Evolutionary conservation across 164 flowering plant species (phyloP).

Genomic region (Protea cynaroides): DNA sequence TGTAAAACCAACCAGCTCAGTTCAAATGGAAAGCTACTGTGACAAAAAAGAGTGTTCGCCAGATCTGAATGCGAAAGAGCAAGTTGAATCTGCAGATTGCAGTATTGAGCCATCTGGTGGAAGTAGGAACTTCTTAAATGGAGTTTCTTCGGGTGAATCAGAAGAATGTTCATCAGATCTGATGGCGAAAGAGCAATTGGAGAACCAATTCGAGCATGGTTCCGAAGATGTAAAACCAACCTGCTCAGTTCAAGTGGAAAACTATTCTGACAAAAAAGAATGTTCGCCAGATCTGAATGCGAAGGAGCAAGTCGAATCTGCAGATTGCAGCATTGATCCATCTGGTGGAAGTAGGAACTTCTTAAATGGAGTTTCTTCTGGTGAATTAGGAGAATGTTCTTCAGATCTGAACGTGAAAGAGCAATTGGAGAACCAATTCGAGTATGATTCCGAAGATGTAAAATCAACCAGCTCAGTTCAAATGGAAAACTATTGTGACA

Average conservation of each 20-base stretch:
- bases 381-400: no score
- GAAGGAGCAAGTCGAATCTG: neutral
- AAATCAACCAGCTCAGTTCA: slow-evolving; percentile 17
- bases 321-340: no score
- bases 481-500: neutral
- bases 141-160: neutral
- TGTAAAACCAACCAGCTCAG: no score
- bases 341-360: no score
- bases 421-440: slow-evolving; percentile 8
- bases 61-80: slow-evolving; percentile 1
- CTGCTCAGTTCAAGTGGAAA: no score
- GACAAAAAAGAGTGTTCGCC: no score
- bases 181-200: neutral
- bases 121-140: neutral
- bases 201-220: no score
- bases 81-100: neutral
- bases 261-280: no score
- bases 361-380: neutral
- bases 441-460: slow-evolving; percentile 12
- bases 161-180: no score
- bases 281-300: neutral
- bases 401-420: neutral
- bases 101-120: no score
- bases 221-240: no score
- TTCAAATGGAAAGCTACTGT: no score